Conservation (phyloP, 129 eudicot species). For the Logfia minima region DNA sequence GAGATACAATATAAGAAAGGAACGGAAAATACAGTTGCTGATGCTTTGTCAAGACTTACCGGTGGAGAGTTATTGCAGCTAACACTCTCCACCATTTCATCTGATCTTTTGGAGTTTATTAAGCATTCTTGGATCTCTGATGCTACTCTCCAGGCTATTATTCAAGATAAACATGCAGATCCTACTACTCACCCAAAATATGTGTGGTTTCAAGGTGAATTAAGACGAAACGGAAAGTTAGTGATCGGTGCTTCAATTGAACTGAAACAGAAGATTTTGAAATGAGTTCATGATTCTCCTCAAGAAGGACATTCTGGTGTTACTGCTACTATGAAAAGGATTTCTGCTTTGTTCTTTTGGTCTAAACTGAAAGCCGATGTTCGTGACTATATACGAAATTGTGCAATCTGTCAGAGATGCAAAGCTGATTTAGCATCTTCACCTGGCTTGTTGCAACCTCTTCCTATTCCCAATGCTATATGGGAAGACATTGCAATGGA, state of each 20-base stretch:
- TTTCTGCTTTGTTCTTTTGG: background rate
- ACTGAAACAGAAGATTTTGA: background rate
- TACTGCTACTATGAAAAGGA: background rate
- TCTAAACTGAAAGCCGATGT: background rate
- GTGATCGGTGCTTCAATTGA: background rate
- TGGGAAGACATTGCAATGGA: constrained; percentile 27
- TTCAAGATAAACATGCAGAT: too few relatives aligned
- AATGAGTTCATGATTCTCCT: background rate
- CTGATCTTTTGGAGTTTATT: too few relatives aligned
- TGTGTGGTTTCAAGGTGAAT: background rate
- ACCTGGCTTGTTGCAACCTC: constrained; percentile 12
- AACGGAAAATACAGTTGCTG: too few relatives aligned
- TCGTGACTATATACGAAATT: background rate
- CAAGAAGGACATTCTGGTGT: constrained; percentile 18
- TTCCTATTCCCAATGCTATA: background rate
- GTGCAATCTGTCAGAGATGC: background rate
- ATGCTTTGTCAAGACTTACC: too few relatives aligned
- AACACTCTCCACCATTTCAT: too few relatives aligned
- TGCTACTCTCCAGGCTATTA: too few relatives aligned
- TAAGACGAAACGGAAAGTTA: background rate
- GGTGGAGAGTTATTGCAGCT: too few relatives aligned
- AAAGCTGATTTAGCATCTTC: background rate
- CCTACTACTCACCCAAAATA: background rate
- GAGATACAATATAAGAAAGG: too few relatives aligned
- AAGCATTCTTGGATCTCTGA: too few relatives aligned